A percentile compares a stretch with the other conserved stretches of the same genome.
Evolutionary conservation across 257 asterid species (phyloP).

Genomic region (Solanum pinnatisectum): DNA sequence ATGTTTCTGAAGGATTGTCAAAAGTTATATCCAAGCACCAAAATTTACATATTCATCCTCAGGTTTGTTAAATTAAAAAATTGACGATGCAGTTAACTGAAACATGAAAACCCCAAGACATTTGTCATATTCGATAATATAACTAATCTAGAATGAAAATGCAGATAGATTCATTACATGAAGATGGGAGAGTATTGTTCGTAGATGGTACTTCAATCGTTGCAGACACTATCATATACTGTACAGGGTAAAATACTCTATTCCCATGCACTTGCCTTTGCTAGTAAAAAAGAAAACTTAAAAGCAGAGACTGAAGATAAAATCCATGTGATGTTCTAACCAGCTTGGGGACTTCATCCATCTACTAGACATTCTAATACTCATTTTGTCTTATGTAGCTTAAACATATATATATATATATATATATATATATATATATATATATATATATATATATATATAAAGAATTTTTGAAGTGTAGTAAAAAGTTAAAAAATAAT

Average conservation of each 20-base stretch:
- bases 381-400: not conserved
- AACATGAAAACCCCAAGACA: not conserved
- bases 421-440: too few relatives aligned
- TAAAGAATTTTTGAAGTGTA: not conserved
- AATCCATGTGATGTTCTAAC: not conserved
- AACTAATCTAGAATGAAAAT: not conserved
- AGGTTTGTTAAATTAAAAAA: constrained; percentile 26
- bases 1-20: constrained; percentile 55
- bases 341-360: not conserved
- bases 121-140: not conserved
- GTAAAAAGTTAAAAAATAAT: not conserved
- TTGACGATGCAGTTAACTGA: not conserved
- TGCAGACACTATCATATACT: constrained; percentile 77
- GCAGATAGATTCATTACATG: constrained; percentile 74
- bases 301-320: not conserved
- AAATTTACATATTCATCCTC: constrained; percentile 48
- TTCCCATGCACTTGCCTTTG: not conserved
- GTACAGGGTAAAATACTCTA: constrained; percentile 58
- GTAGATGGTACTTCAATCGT: constrained; percentile 41
- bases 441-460: too few relatives aligned
- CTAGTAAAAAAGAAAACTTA: not conserved
- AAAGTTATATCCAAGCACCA: constrained; percentile 53
- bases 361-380: not conserved
- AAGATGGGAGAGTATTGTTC: constrained; percentile 64
- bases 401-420: not conserved